A percentile compares a stretch with the other conserved stretches of the same genome.
These are phyloP conservation scores for Hymenoscyphus albidus DNA, from an alignment of 2,329 filamentous ascomycete genomes.

Conservation along the genomic window DNA sequence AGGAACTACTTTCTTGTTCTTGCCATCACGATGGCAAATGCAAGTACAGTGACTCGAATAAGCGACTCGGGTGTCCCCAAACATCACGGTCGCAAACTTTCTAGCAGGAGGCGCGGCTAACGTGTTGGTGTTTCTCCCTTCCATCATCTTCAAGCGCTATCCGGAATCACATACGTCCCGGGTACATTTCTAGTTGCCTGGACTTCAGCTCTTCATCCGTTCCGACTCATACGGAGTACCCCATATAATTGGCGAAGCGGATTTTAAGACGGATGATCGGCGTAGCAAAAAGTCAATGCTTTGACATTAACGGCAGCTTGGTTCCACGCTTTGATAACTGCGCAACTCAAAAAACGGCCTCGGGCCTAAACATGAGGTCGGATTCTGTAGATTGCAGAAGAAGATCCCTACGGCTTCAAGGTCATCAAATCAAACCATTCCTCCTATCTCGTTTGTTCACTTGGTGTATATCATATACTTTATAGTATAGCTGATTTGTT, in stretches of 20 bases:
- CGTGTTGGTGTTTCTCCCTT: neutral
- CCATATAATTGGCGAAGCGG: neutral
- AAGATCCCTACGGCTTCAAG: constrained; percentile 6
- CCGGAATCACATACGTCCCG: neutral
- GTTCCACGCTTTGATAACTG: neutral
- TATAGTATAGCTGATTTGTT: too few species aligned
- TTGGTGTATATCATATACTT: too few species aligned
- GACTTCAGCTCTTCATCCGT: neutral
- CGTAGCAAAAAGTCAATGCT: neutral
- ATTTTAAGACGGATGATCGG: neutral
- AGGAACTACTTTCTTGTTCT: neutral
- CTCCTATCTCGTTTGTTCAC: neutral
- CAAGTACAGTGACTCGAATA: constrained; percentile 1
- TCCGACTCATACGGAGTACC: neutral
- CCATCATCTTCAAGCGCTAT: neutral
- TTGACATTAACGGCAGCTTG: neutral
- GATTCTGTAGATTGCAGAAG: neutral
- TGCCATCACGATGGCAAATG: neutral
- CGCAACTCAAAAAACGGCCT: neutral
- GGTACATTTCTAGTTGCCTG: neutral
- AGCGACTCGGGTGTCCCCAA: constrained; percentile 5
- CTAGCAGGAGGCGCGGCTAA: neutral
- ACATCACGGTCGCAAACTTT: neutral
- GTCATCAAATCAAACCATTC: neutral
- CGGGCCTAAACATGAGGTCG: neutral